phyloP scores from a whole-genome alignment of 1,139 yeast genomes.

The Debaryomyces subglobosus region DNA sequence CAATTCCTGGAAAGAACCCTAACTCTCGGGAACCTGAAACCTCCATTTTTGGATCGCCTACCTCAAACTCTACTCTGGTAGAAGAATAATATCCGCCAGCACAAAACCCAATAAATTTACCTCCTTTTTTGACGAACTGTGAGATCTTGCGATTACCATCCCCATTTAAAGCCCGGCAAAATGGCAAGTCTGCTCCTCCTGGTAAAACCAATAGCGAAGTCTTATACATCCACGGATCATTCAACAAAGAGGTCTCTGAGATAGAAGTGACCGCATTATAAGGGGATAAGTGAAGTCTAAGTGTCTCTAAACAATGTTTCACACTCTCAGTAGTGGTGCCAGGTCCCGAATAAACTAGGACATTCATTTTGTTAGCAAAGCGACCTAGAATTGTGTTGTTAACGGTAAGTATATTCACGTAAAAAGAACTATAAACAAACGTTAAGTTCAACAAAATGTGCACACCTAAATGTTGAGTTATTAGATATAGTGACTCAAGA shows the following conservation, averaged over 20 bases:
- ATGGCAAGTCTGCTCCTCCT: slow-evolving; percentile 96
- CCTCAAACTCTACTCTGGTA: slow-evolving; percentile 79
- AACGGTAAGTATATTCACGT: background rate
- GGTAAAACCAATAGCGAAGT: slow-evolving; percentile 85
- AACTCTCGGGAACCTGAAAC: slow-evolving; percentile 86
- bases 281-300: slow-evolving; percentile 78
- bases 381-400: background rate
- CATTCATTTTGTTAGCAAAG: slow-evolving; percentile 57
- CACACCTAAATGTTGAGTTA: background rate
- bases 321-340: slow-evolving; percentile 90
- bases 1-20: slow-evolving; percentile 76
- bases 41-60: slow-evolving; percentile 68
- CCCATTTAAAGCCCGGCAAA: slow-evolving; percentile 72
- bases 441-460: background rate
- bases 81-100: slow-evolving; percentile 95
- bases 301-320: slow-evolving; percentile 76
- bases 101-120: slow-evolving; percentile 82
- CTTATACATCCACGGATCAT: slow-evolving; percentile 88
- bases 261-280: slow-evolving; percentile 84
- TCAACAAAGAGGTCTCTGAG: slow-evolving; percentile 58
- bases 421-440: background rate
- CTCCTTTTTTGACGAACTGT: slow-evolving; percentile 76
- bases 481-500: background rate
- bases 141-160: slow-evolving; percentile 61
- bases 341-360: slow-evolving; percentile 77